Conservation (phyloP, 106 monocot species). For the Xerophyta viscosa region DNA sequence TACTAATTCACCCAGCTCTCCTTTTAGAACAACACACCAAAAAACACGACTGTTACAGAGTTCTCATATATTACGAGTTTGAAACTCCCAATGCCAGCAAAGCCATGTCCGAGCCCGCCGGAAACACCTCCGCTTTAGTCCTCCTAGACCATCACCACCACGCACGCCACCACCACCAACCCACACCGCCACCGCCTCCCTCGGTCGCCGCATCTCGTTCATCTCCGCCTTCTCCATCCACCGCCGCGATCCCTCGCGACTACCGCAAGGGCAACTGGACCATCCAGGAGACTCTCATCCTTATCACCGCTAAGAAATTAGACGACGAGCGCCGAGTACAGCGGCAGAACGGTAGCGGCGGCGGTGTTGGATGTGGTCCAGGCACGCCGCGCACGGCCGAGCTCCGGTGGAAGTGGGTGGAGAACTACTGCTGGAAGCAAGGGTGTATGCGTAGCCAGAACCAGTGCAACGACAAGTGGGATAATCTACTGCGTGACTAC, state of each 20-base stretch:
- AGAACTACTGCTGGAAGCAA: slow-evolving; percentile 69
- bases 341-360: neutral
- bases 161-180: neutral
- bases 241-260: slow-evolving; percentile 30
- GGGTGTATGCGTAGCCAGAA: slow-evolving; percentile 72
- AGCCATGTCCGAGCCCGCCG: slow-evolving; percentile 20
- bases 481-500: slow-evolving; percentile 80
- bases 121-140: slow-evolving; percentile 1
- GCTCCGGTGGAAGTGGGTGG: slow-evolving; percentile 82
- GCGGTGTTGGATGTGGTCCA: neutral
- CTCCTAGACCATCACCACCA: slow-evolving; percentile 8
- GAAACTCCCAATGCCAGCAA: slow-evolving; percentile 8
- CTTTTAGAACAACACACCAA: too few relatives aligned
- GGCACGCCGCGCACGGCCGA: slow-evolving; percentile 37
- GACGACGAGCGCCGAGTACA: slow-evolving; percentile 64
- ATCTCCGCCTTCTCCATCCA: neutral
- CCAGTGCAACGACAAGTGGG: slow-evolving; percentile 93
- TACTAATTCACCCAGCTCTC: too few relatives aligned
- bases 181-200: slow-evolving; percentile 6
- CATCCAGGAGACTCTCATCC: slow-evolving; percentile 76
- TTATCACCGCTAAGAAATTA: slow-evolving; percentile 81
- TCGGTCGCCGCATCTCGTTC: slow-evolving; percentile 5
- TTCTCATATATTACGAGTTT: neutral
- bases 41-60: neutral
- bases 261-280: slow-evolving; percentile 99